Base-by-base conservation (phyloP, 495 filamentous ascomycete species). In the Chaetomium cochliodes region DNA sequence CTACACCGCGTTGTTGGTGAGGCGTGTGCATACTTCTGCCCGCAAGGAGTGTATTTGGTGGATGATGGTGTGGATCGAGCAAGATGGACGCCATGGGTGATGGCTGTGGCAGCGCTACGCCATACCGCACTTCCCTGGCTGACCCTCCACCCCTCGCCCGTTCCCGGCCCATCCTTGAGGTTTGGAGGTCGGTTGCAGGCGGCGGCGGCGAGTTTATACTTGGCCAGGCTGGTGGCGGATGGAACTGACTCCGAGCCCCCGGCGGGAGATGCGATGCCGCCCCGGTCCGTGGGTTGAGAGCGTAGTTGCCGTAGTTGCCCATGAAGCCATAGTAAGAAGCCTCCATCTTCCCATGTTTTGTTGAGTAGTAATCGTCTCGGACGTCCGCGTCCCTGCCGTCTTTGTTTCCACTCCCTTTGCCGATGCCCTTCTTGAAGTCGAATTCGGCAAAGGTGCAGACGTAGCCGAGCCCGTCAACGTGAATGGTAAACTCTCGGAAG, bases 361-460 rank as follows among this genome's bases (percentile, higher is more conserved):
- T 90, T 3, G 91, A 87, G 71, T 92, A 98, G 74, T 97, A 97
- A 66, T 97, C 93, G 30, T 92, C 90, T 4, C 93, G 87, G 9
- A 90, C 83, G 71, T 91, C 92, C 39, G 60, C 67, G 6, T 91
- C 92, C 41, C 63, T 67, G 9, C 60, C 69, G 46, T 69, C 76
- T 15, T 57, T 65, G 20, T 12, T 58, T 50, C 71, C 67, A 26
- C 50, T 56, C 23, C 78, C 79, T 58, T 81, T 86, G 62, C 88
- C 87, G 20, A 84, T 79, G 28, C 87, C 90, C 70, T 90, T 93
- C 74, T 96, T 91, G 80, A 98, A 98, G 67, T 97, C 90, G 68
- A 98, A 98, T n/a, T 96, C 91, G 22, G 93, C 94, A 77, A 96
- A 97, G 16, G 91, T 96, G 74, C 94, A 98, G 22, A 98, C 90